Evolutionary conservation across 176 grass and related monocot genomes (phyloP).

Genomic region (Urochloa ruziziensis): DNA sequence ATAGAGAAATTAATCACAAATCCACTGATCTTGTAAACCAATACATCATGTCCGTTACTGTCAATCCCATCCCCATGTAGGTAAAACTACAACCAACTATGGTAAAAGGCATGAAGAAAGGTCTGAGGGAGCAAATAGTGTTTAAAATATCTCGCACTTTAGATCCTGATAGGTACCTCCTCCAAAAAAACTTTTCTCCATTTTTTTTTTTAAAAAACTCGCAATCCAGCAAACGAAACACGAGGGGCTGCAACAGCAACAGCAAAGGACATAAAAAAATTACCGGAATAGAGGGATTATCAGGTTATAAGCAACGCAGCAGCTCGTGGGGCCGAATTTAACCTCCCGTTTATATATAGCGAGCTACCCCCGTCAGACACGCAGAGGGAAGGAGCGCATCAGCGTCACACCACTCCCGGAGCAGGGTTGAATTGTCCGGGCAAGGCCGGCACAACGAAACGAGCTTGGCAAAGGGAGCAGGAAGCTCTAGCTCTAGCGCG

Average conservation of each 20-base stretch:
- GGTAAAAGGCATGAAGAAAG: not conserved
- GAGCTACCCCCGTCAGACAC: not conserved
- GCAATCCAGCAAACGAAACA: not conserved
- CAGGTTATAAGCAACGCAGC: not conserved
- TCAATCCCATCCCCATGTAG: no score
- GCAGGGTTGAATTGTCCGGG: not conserved
- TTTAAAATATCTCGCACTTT: constrained; percentile 9
- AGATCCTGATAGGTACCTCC: not conserved
- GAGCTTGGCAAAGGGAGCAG: not conserved
- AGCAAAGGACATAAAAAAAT: not conserved
- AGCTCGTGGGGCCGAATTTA: not conserved
- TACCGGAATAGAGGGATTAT: not conserved
- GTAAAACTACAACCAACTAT: not conserved
- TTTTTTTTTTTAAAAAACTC: not conserved
- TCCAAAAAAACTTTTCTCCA: not conserved
- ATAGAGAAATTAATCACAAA: not conserved
- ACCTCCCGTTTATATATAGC: not conserved
- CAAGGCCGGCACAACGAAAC: not conserved
- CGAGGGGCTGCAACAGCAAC: constrained; percentile 7
- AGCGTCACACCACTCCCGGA: not conserved
- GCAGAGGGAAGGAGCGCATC: not conserved
- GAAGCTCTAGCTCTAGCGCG: not conserved
- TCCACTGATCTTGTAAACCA: not conserved
- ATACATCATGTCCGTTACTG: not conserved
- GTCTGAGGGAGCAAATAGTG: not conserved